Base-by-base conservation (phyloP, 2,329 filamentous ascomycete genomes). In the Monosporascus sp. region DNA sequence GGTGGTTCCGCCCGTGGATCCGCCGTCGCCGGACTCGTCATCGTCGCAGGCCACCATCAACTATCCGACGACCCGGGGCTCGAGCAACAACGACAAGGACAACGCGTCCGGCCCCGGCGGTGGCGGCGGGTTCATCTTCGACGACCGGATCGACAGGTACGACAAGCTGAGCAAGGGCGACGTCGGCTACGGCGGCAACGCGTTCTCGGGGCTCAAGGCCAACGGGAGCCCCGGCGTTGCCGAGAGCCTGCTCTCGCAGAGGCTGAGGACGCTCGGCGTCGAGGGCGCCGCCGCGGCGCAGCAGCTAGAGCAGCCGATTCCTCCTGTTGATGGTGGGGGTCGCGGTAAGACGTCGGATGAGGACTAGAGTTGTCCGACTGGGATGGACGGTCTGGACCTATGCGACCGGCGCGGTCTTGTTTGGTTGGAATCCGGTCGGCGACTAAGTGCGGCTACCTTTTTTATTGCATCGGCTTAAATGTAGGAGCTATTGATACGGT, bases 91-190 rank as follows among this genome's bases (percentile, higher is more conserved):
- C 31, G 31, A 5, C 31, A 14, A 14, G 4, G 31, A 35, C 31
- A 14, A 53, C 8, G 53, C 68, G 52, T 70, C 60, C 18, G 57
- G 50, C 47, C 60, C 49, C 7, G 48, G 43, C 54, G 58, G 18
- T 28, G 45, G 51, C 51, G 52, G 46, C 14, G 52, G 51, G 31
- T 35, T 35, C 31, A 5, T 35, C 40, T 47, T 48, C 22, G 51
- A 60, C 20, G 45, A 44, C 8, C 67, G 65, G 48, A 66, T 71
- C 60, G 61, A 66, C 52, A 58, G 66, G 8, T 90, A 91, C 64
- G 81, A 81, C 63, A 91, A 91, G 65, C 79, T 90, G 20, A 84
- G 66, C 61, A 87, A 80, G 65, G 84, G 84, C 6, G 85, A 90
- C 55, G 68, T 75, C 20, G 79, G 84, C 37, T 85, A 88, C 63